Evolutionary conservation across 371 early-diverging fungal genomes (phyloP).

Genomic region (Mucor saturninus): DNA sequence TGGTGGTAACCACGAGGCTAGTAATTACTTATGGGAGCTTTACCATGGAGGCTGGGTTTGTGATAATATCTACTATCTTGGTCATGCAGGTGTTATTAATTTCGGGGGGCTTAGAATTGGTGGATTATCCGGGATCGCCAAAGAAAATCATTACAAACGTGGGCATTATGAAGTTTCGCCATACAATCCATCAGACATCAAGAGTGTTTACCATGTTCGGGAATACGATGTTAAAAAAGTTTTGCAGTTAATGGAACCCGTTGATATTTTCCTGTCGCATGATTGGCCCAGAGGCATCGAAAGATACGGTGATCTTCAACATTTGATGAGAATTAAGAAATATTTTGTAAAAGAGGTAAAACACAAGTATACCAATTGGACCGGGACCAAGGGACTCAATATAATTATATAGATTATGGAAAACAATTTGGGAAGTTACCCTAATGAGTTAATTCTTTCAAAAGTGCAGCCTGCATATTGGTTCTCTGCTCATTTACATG

Average conservation of each 20-base stretch:
- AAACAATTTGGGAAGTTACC: conserved; percentile 78
- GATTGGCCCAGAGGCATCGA: conserved; percentile 96
- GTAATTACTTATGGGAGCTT: conserved; percentile 91
- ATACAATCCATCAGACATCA: conserved; percentile 57
- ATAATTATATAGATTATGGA: conserved; percentile 52
- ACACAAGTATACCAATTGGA: not conserved
- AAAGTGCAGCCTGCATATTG: conserved; percentile 83
- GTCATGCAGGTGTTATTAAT: conserved; percentile 80
- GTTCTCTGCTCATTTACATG: conserved; percentile 95
- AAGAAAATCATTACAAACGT: conserved; percentile 68
- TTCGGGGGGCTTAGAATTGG: conserved; percentile 90
- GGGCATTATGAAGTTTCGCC: conserved; percentile 87
- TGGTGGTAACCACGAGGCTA: conserved; percentile 98
- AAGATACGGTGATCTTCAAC: conserved; percentile 71
- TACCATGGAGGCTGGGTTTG: conserved; percentile 97
- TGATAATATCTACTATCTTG: conserved; percentile 93
- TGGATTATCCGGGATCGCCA: conserved; percentile 94
- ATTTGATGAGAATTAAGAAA: conserved; percentile 69
- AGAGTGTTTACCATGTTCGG: conserved; percentile 87
- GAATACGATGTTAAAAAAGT: conserved; percentile 82
- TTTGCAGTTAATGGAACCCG: conserved; percentile 63
- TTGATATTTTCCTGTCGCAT: conserved; percentile 93
- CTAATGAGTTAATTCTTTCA: conserved; percentile 69
- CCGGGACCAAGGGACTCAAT: not conserved
- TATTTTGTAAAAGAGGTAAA: conserved; percentile 76